A percentile compares a stretch with the other conserved stretches of the same genome.
Evolutionary conservation across 371 early-diverging fungal genomes (phyloP).

Genomic region (Thermomucor indicae-seudaticae): DNA sequence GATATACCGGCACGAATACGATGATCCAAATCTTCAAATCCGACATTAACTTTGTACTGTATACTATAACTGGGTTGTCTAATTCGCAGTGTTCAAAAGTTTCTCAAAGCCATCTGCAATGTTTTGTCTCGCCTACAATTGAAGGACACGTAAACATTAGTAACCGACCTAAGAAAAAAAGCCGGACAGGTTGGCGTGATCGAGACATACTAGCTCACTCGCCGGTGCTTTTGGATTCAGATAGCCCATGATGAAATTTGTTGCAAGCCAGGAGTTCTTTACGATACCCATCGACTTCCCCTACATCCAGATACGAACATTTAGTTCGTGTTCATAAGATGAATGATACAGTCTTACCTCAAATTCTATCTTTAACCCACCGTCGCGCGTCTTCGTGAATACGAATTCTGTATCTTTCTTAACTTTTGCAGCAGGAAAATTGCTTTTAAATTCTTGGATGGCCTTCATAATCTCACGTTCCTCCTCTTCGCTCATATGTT

Average conservation of each 20-base stretch:
- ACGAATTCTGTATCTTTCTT: constrained; percentile 55
- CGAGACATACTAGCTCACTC: constrained; percentile 24
- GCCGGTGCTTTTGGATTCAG: constrained; percentile 55
- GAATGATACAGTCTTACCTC: constrained; percentile 30
- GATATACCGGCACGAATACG: not conserved
- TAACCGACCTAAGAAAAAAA: not conserved
- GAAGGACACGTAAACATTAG: not conserved
- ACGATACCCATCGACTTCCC: constrained; percentile 52
- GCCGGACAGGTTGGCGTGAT: not conserved
- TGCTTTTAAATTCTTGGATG: constrained; percentile 56
- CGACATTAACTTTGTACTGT: not conserved
- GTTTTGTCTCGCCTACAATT: constrained; percentile 20
- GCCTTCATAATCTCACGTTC: constrained; percentile 47
- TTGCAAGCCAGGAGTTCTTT: constrained; percentile 56
- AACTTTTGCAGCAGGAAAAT: constrained; percentile 60
- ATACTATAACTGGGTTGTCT: constrained; percentile 3
- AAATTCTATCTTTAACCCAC: constrained; percentile 50
- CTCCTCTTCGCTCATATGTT: constrained; percentile 35
- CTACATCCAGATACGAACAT: constrained; percentile 16
- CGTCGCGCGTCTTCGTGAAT: constrained; percentile 60
- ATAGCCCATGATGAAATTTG: constrained; percentile 63
- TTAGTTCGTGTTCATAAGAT: not conserved
- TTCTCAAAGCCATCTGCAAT: constrained; percentile 26
- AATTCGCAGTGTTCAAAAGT: constrained; percentile 3
- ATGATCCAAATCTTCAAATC: not conserved